Percentiles rank a stretch among this genome's conserved stretches.
Evolutionary conservation across 768 basidiomycete genomes (phyloP).

Genomic region (Lentinula detonsa): DNA sequence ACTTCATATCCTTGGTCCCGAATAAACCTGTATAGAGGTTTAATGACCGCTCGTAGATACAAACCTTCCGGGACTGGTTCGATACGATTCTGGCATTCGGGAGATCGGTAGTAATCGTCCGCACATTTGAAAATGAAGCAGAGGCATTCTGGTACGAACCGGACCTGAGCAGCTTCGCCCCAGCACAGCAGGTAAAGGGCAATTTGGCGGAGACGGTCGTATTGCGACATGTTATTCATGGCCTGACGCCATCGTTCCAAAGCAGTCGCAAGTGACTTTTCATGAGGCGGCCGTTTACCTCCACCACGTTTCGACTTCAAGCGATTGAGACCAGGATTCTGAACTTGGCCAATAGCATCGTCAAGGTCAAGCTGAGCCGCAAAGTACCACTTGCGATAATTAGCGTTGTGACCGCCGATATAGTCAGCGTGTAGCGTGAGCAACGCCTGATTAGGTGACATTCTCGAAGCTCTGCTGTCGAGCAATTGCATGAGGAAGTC

Average conservation of each 20-base stretch:
- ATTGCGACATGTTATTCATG: slow-evolving; percentile 98
- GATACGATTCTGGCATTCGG: slow-evolving; percentile 92
- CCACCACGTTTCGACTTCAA: slow-evolving; percentile 63
- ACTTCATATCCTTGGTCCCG: slow-evolving; percentile 98
- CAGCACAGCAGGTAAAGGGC: slow-evolving; percentile 93
- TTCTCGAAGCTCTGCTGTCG: slow-evolving; percentile 93
- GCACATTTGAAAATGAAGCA: slow-evolving; percentile 99
- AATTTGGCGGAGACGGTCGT: slow-evolving; percentile 94
- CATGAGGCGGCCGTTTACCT: slow-evolving; percentile 44
- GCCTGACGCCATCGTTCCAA: slow-evolving; percentile 93
- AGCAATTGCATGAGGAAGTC: slow-evolving; percentile 98
- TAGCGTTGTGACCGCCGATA: slow-evolving; percentile 96
- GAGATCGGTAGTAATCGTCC: slow-evolving; percentile 97
- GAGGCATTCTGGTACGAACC: slow-evolving; percentile 93
- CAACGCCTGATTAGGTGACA: slow-evolving; percentile 94
- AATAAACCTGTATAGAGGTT: slow-evolving; percentile 94
- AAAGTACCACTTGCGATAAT: slow-evolving; percentile 99
- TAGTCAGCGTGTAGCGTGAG: slow-evolving; percentile 97
- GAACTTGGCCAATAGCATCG: slow-evolving; percentile 88
- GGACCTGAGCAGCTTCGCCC: slow-evolving; percentile 97
- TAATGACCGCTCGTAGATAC: slow-evolving; percentile 87
- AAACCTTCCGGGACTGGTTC: slow-evolving; percentile 93
- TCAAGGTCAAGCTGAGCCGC: slow-evolving; percentile 98
- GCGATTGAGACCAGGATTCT: slow-evolving; percentile 86
- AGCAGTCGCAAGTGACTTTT: slow-evolving; percentile 71